phyloP scores from a whole-genome alignment of 352 stramenopile species.

The Phytophthora crassamura region DNA sequence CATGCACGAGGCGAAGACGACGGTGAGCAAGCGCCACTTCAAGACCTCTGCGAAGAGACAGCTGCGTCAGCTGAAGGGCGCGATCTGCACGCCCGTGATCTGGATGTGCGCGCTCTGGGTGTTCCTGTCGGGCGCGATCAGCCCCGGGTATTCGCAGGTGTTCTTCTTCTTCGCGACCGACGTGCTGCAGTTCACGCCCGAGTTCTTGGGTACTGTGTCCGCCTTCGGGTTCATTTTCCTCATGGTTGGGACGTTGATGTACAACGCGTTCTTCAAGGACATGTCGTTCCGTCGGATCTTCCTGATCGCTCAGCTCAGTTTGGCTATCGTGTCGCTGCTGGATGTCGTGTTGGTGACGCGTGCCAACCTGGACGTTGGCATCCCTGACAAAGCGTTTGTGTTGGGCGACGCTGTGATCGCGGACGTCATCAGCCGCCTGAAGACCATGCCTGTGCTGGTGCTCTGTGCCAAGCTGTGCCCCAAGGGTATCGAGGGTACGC shows the following conservation, averaged over 20 bases:
- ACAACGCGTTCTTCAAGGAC: constrained; percentile 90
- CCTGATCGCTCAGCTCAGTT: constrained; percentile 83
- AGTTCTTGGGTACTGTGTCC: constrained; percentile 94
- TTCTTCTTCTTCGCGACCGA: constrained; percentile 97
- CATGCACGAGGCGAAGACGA: constrained; percentile 86
- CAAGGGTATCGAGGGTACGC: constrained; percentile 94
- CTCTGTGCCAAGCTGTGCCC: constrained; percentile 95
- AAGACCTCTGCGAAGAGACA: constrained; percentile 58
- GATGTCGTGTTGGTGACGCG: constrained; percentile 93
- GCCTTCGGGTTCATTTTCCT: constrained; percentile 82
- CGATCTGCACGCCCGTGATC: constrained; percentile 90
- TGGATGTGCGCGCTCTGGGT: constrained; percentile 97
- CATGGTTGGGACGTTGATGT: constrained; percentile 81
- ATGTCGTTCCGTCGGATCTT: constrained; percentile 95
- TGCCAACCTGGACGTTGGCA: constrained; percentile 90
- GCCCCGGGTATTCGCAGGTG: constrained; percentile 94
- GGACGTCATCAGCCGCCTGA: constrained; percentile 82
- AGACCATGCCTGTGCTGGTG: constrained; percentile 95
- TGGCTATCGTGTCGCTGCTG: constrained; percentile 74
- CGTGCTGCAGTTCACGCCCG: constrained; percentile 94
- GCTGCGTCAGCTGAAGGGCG: constrained; percentile 70
- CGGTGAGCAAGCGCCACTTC: constrained; percentile 55
- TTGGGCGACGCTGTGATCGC: constrained; percentile 94
- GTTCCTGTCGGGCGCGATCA: constrained; percentile 94
- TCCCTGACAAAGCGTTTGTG: constrained; percentile 96